Conservation (phyloP, 495 filamentous ascomycete genomes). For the Hypoxylon cercidicola region DNA sequence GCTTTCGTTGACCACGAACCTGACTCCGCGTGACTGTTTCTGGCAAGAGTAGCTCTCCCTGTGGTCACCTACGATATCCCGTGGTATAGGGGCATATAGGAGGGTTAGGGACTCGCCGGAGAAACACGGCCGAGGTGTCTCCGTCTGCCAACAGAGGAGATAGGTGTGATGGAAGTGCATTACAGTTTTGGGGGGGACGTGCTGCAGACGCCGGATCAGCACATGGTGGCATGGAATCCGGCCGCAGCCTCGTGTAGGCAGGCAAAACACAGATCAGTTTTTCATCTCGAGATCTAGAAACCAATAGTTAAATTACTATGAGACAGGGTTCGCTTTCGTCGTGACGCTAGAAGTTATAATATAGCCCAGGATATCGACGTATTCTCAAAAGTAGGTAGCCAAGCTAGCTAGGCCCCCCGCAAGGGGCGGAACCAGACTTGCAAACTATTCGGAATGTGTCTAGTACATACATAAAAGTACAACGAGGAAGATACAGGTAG, state of each 20-base stretch:
- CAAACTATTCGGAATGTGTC: conserved; percentile 28
- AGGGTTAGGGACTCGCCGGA: conserved; percentile 10
- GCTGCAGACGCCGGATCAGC: conserved; percentile 24
- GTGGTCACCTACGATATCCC: conserved; percentile 11
- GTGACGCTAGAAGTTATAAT: conserved; percentile 19
- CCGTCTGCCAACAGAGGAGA: conserved; percentile 32
- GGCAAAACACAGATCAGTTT: conserved; percentile 20
- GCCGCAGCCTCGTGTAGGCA: conserved; percentile 34
- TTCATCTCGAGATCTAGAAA: conserved; percentile 27
- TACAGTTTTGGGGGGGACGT: conserved; percentile 17
- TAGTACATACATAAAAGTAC: background rate
- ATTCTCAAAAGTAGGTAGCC: conserved; percentile 17
- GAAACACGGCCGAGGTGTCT: conserved; percentile 26
- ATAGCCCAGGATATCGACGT: conserved; percentile 32
- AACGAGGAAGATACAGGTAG: conserved; percentile 15
- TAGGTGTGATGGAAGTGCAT: conserved; percentile 35
- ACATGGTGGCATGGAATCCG: conserved; percentile 12
- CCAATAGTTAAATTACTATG: conserved; percentile 25
- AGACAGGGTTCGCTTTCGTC: conserved; percentile 19
- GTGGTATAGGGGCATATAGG: conserved; percentile 10
- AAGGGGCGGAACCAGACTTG: conserved; percentile 41
- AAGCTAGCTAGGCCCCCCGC: conserved; percentile 30
- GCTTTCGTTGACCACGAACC: conserved; percentile 17
- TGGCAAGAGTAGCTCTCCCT: conserved; percentile 17
- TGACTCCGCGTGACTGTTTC: conserved; percentile 34